Evolutionary conservation across 176 grass and related monocot species (phyloP).

Genomic region (Oryza coarctata): DNA sequence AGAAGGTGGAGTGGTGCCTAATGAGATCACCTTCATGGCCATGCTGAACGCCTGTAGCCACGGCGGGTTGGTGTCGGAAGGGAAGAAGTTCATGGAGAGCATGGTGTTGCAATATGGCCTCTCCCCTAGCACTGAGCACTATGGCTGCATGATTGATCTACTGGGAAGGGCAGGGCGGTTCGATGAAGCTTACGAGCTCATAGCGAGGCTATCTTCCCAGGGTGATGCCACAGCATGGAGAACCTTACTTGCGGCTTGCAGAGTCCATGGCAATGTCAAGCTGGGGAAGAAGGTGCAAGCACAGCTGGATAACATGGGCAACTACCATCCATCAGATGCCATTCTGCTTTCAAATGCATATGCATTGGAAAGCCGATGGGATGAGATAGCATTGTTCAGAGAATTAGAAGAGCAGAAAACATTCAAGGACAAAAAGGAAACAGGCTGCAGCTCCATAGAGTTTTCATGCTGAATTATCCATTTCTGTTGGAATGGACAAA

Average conservation of each 20-base stretch:
- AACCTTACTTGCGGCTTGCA: constrained; percentile 63
- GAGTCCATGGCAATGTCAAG: constrained; percentile 55
- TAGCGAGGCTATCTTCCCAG: constrained; percentile 32
- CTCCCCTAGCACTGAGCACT: constrained; percentile 38
- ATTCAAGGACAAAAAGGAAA: constrained; percentile 41
- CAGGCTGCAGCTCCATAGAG: constrained; percentile 46
- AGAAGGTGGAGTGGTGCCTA: constrained; percentile 37
- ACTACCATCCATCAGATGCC: constrained; percentile 50
- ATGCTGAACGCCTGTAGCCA: constrained; percentile 64
- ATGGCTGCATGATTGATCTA: constrained; percentile 47
- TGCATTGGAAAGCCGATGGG: constrained; percentile 46
- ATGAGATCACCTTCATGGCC: constrained; percentile 53
- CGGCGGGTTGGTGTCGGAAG: constrained; percentile 51
- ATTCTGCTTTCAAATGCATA: constrained; percentile 61
- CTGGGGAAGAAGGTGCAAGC: constrained; percentile 39
- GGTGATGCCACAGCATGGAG: constrained; percentile 46
- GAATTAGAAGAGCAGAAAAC: constrained; percentile 33
- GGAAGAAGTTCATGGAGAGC: constrained; percentile 46
- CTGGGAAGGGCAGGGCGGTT: constrained; percentile 46
- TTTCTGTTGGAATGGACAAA: not conserved
- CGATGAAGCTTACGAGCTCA: constrained; percentile 50
- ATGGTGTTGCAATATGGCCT: constrained; percentile 38
- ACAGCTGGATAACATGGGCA: constrained; percentile 31
- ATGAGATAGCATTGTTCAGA: constrained; percentile 33
- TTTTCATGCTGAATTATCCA: constrained; percentile 9